Conservation (phyloP, 306 rosid species). For the Hippophae gyantsensis region DNA sequence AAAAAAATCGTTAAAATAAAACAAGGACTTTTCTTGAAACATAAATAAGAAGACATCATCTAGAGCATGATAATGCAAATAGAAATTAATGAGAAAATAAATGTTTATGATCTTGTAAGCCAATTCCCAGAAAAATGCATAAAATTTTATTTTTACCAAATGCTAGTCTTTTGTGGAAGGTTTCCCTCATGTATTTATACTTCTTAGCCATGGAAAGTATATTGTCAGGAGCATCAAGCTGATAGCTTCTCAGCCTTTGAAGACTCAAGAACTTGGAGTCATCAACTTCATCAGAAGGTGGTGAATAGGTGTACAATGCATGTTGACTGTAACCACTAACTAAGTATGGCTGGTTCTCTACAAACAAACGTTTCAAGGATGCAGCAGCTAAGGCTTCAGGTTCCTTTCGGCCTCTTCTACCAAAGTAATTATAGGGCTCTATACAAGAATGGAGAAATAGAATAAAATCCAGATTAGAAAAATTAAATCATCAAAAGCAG, state of each 20-base stretch:
- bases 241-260: slow-evolving; percentile 53
- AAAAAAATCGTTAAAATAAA: background rate
- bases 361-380: slow-evolving; percentile 81
- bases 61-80: background rate
- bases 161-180: slow-evolving; percentile 73
- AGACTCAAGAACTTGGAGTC: slow-evolving; percentile 65
- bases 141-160: slow-evolving; percentile 44
- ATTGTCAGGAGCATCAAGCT: slow-evolving; percentile 49
- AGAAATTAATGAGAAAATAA: background rate
- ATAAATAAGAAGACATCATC: background rate
- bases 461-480: slow-evolving; percentile 12
- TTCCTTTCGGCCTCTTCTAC: slow-evolving; percentile 93
- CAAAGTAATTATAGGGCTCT: slow-evolving; percentile 87
- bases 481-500: slow-evolving; percentile 1
- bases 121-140: background rate
- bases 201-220: slow-evolving; percentile 82
- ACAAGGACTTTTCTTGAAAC: background rate
- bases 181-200: slow-evolving; percentile 78
- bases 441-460: slow-evolving; percentile 24
- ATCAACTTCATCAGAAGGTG: slow-evolving; percentile 59
- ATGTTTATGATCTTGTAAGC: background rate
- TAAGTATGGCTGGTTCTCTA: slow-evolving; percentile 81
- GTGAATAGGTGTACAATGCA: slow-evolving; percentile 34
- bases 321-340: slow-evolving; percentile 88
- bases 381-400: slow-evolving; percentile 99